Conservation (phyloP, 345 rosid genomes). For the Brassica nigra region DNA sequence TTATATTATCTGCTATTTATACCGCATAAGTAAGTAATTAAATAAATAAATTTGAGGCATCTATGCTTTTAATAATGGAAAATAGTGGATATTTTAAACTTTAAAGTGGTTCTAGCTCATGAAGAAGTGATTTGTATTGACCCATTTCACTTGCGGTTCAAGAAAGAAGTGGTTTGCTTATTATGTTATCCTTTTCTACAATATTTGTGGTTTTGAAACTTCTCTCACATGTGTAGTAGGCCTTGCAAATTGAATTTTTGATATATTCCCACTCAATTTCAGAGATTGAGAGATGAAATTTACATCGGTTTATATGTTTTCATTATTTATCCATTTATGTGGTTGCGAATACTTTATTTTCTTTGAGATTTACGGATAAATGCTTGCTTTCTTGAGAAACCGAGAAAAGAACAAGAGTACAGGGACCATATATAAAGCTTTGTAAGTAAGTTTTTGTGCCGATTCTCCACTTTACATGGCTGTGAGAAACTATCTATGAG, state of each 20-base stretch:
- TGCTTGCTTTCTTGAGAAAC: not conserved
- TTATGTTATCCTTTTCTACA: not conserved
- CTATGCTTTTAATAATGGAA: too few species aligned
- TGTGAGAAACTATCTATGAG: constrained; percentile 12
- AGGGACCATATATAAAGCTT: constrained; percentile 31
- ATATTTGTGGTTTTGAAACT: constrained; percentile 6
- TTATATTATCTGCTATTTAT: too few species aligned
- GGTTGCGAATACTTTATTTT: not conserved
- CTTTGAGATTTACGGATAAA: not conserved
- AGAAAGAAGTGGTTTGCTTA: not conserved
- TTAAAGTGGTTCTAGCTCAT: too few species aligned
- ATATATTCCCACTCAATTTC: too few species aligned
- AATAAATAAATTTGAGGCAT: too few species aligned
- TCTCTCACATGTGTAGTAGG: not conserved
- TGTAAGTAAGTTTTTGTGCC: constrained; percentile 12
- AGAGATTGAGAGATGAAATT: too few species aligned
- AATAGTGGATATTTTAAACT: too few species aligned
- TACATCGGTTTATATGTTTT: too few species aligned
- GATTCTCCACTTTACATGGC: constrained; percentile 39
- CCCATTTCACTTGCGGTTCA: constrained; percentile 4
- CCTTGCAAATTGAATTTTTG: not conserved
- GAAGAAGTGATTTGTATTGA: too few species aligned
- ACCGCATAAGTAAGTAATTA: too few species aligned
- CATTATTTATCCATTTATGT: not conserved
- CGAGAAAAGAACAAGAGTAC: constrained; percentile 18